A percentile compares a stretch with the other conserved stretches of the same genome.
Conservation (phyloP, 208 protist genomes). For the Trypanosoma scelopori region DNA sequence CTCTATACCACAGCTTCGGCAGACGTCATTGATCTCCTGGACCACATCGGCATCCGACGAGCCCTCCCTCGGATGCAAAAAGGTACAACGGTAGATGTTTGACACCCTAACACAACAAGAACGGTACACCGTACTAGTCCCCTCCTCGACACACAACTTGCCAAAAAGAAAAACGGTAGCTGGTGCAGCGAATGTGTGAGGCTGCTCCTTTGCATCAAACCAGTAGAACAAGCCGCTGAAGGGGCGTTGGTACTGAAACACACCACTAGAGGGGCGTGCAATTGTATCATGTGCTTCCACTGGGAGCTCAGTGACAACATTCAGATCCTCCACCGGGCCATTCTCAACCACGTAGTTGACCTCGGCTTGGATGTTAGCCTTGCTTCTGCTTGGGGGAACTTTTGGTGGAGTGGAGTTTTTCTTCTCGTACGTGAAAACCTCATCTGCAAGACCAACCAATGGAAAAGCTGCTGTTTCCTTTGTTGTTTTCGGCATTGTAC, state of each 20-base stretch:
- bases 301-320: conserved; percentile 26
- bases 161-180: conserved; percentile 92
- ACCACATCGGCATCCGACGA: conserved; percentile 71
- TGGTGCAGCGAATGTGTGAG: conserved; percentile 56
- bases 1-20: conserved; percentile 64
- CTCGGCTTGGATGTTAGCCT: background rate
- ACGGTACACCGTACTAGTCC: conserved; percentile 32
- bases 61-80: conserved; percentile 66
- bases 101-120: conserved; percentile 88
- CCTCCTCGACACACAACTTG: conserved; percentile 49
- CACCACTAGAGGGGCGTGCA: background rate
- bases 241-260: background rate
- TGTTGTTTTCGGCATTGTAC: background rate
- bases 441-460: conserved; percentile 25
- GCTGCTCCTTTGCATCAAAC: conserved; percentile 89
- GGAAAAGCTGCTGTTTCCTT: conserved; percentile 10
- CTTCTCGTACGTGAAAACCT: conserved; percentile 31
- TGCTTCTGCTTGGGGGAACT: background rate
- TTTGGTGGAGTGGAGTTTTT: conserved; percentile 1
- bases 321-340: conserved; percentile 24
- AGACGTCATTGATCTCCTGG: conserved; percentile 80
- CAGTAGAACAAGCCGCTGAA: conserved; percentile 44
- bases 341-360: conserved; percentile 33
- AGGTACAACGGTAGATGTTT: conserved; percentile 76
- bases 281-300: background rate